Evolutionary conservation across 306 rosid genomes (phyloP), one percentile per base, ranked within the genome.

Genomic region (Vicia sativa): DNA sequence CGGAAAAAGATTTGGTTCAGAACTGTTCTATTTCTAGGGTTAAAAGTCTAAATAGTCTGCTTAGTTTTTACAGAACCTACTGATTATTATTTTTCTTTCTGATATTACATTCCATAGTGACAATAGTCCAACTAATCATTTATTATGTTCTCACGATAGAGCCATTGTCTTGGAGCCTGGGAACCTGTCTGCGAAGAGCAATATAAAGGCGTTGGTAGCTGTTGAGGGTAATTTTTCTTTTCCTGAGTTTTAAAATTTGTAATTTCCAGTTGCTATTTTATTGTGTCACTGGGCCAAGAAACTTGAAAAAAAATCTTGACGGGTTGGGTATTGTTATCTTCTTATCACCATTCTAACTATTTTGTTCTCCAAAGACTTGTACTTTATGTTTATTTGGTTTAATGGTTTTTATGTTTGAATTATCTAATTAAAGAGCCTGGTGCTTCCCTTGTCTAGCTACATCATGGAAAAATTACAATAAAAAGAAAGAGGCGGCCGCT

Each of bases 131-230:
- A 25, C 45, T 60, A 62, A 66, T 74, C 50, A 72, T 70, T 65
- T 74, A 25, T 64, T 56, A 53, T 70, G 49, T 75, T 84, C 28
- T 72, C 71, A 74, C 43, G 8, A 65, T 96, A 93, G 98, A 80
- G 82, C 99, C 73, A 88, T 90, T 78, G 89, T 95, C 72, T 73
- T 95, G 74, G 99, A 95, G 60, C 92, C 78, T 26, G 97, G 86
- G 77, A 90, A 85, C 76, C 96, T 95, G 5, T 73, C 96, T 39
- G 81, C 63, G 89, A 85, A 85, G 83, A 87, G 77, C 76, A 96
- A 90, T 62, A 49, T 74, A 67, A 84, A 88, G 83, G 84, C 78
- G 71, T 49, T 86, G 53, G 87, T 80, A 73, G 96, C 96, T 80
- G 90, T 79, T 71, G 86, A 87, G 75, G 77, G 99, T 90, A 81